Evolutionary conservation across 164 flowering plant genomes (phyloP).

Genomic region (Vitis amurensis): DNA sequence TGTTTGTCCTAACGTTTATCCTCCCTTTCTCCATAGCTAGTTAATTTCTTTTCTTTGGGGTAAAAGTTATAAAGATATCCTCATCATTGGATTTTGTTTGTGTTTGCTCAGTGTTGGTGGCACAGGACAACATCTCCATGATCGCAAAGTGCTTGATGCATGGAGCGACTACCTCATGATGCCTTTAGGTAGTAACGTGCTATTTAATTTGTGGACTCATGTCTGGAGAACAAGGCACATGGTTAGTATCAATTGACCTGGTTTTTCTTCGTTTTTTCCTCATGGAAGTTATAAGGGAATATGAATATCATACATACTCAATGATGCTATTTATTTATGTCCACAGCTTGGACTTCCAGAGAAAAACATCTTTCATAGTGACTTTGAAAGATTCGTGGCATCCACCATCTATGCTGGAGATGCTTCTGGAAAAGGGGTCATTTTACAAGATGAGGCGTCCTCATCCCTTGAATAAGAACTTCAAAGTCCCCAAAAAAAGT

Average conservation of each 20-base stretch:
- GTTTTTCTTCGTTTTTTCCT: neutral
- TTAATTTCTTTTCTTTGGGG: no score
- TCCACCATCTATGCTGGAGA: conserved; percentile 21
- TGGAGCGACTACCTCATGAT: conserved; percentile 99
- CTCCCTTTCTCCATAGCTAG: neutral
- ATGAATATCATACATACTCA: no score
- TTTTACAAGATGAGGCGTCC: no score
- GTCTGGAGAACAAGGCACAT: conserved; percentile 94
- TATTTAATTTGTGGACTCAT: conserved; percentile 95
- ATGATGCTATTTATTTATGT: conserved; percentile 1
- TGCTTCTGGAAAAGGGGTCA: no score
- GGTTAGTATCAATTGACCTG: conserved; percentile 39
- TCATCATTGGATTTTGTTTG: conserved; percentile 7
- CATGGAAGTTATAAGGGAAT: no score
- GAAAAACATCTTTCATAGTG: conserved; percentile 77
- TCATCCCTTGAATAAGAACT: no score
- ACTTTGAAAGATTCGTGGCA: conserved; percentile 58
- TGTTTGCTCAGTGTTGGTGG: conserved; percentile 80
- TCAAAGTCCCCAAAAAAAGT: no score
- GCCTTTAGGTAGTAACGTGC: conserved; percentile 93
- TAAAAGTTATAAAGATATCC: neutral
- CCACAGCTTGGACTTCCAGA: conserved; percentile 92
- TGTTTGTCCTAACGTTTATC: conserved; percentile 17
- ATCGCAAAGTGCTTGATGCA: conserved; percentile 93
- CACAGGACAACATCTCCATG: conserved; percentile 87